phyloP scores from a whole-genome alignment of 176 grass and related monocot genomes.

The Musa troglodytarum region DNA sequence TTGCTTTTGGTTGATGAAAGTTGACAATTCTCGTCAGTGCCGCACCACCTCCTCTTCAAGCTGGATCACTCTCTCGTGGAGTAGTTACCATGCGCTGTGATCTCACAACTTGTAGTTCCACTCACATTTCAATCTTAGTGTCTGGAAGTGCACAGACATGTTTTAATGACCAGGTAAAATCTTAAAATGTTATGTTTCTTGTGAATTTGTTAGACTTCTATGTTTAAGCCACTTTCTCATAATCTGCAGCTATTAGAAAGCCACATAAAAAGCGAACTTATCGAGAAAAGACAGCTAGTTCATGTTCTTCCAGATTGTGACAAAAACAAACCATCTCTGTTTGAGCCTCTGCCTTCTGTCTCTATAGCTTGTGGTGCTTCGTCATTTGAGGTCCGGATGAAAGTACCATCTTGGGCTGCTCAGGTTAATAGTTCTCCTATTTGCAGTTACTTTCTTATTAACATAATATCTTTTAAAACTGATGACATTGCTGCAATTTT shows the following conservation, averaged over 20 bases:
- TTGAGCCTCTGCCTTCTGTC: constrained; percentile 39
- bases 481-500: not conserved
- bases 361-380: constrained; percentile 52
- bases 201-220: not conserved
- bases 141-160: constrained; percentile 51
- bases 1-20: not conserved
- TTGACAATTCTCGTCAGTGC: constrained; percentile 25
- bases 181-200: not conserved
- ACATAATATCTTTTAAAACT: not conserved
- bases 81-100: constrained; percentile 68
- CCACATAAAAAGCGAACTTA: constrained; percentile 61
- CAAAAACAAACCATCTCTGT: constrained; percentile 19
- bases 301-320: constrained; percentile 28
- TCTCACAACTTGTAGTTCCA: constrained; percentile 51
- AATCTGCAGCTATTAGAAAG: constrained; percentile 43
- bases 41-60: constrained; percentile 36
- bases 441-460: not conserved
- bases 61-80: constrained; percentile 33
- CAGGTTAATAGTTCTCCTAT: constrained; percentile 39
- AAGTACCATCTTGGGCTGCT: constrained; percentile 55
- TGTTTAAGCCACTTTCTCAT: constrained; percentile 4
- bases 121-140: constrained; percentile 55
- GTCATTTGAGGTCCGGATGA: constrained; percentile 57
- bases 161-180: constrained; percentile 64
- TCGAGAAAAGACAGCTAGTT: constrained; percentile 55